phyloP scores from a whole-genome alignment of 139 green algal genomes.

The Volvox africanus region DNA sequence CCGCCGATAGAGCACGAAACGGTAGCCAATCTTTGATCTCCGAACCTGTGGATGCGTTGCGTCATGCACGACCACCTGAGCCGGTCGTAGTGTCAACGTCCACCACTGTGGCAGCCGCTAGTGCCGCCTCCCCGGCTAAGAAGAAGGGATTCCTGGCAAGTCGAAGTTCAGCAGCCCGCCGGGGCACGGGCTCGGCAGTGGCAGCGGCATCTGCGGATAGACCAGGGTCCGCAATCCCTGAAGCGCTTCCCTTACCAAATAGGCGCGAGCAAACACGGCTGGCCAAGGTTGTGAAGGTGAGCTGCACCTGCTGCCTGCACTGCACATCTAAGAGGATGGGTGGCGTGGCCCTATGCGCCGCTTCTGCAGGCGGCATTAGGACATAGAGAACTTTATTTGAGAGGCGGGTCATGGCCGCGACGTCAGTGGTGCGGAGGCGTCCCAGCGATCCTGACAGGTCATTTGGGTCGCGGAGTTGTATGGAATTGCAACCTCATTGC shows the following conservation, averaged over 20 bases:
- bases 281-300: constrained; percentile 29
- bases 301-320: background rate
- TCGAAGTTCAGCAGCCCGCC: background rate
- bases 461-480: too few relatives aligned
- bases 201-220: background rate
- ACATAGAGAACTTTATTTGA: too few relatives aligned
- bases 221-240: background rate
- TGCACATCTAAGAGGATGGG: too few relatives aligned
- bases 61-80: background rate
- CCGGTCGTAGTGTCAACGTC: constrained; percentile 17
- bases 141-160: constrained; percentile 43
- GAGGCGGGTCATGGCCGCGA: too few relatives aligned
- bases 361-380: too few relatives aligned
- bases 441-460: too few relatives aligned
- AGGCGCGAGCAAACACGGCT: constrained; percentile 1
- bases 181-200: background rate
- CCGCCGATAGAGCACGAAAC: background rate
- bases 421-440: too few relatives aligned
- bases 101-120: background rate
- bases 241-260: background rate
- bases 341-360: too few relatives aligned
- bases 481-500: too few relatives aligned
- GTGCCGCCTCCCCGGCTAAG: background rate
- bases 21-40: background rate
- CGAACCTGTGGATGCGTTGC: background rate